Percentiles rank a stretch among this genome's conserved stretches.
Evolutionary conservation across 805 yeast genomes (phyloP).

Genomic region (Yarrowia sp.): DNA sequence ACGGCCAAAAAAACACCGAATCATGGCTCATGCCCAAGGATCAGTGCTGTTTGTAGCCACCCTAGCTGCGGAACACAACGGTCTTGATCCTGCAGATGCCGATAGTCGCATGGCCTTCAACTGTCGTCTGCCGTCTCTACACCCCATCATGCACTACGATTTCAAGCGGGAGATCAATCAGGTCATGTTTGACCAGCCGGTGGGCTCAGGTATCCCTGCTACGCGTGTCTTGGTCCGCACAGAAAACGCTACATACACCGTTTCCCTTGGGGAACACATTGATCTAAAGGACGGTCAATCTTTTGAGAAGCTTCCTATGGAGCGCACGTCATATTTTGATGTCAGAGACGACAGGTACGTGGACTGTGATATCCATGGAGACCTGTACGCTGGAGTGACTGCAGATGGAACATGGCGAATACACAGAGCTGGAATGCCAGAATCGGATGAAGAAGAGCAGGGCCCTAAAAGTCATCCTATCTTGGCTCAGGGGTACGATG

Average conservation of each 20-base stretch:
- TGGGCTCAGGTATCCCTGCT: not conserved
- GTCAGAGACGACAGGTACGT: slow-evolving; percentile 16
- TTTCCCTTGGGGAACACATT: not conserved
- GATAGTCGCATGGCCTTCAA: not conserved
- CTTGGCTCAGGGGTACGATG: not conserved
- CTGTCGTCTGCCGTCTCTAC: not conserved
- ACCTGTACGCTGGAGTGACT: slow-evolving; percentile 2
- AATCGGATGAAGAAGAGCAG: not conserved
- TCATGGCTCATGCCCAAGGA: not conserved
- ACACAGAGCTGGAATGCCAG: not conserved
- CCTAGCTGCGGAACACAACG: not conserved
- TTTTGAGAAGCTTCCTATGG: not conserved
- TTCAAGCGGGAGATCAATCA: slow-evolving; percentile 2
- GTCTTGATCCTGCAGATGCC: not conserved
- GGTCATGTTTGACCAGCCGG: slow-evolving; percentile 9
- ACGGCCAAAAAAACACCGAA: not conserved
- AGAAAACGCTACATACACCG: not conserved
- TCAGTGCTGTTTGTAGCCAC: too few relatives aligned
- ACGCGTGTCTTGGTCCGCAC: slow-evolving; percentile 8
- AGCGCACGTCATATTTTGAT: not conserved
- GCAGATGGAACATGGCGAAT: slow-evolving; percentile 33
- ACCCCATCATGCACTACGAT: not conserved
- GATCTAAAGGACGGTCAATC: not conserved
- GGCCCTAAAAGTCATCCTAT: not conserved
- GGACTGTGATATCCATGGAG: slow-evolving; percentile 1